Conservation (phyloP, 345 rosid genomes). For the Citrus hindsii region DNA sequence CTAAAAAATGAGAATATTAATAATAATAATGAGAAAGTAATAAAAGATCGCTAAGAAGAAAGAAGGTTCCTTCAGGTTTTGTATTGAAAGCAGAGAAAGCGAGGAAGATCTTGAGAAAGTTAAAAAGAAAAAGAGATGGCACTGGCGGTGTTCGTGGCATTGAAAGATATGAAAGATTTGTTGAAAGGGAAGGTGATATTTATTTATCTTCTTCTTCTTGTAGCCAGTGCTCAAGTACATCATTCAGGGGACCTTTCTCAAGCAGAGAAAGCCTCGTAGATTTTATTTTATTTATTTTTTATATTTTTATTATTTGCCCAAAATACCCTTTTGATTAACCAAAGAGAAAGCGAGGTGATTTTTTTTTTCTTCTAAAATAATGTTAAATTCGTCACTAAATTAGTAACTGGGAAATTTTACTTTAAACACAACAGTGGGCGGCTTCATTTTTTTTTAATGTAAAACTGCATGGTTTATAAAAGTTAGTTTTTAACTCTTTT, state of each 20-base stretch:
- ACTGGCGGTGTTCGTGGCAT: constrained; percentile 5
- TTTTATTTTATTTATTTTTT: too few relatives aligned
- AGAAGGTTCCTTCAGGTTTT: constrained; percentile 21
- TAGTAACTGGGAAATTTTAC: too few relatives aligned
- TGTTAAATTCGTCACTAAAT: too few relatives aligned
- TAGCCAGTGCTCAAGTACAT: neutral
- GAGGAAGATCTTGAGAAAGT: constrained; percentile 31
- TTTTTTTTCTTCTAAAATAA: too few relatives aligned
- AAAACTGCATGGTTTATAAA: too few relatives aligned
- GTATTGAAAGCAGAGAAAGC: constrained; percentile 35
- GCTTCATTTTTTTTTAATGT: too few relatives aligned
- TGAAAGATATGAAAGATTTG: neutral
- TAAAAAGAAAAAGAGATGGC: constrained; percentile 1
- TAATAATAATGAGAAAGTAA: constrained; percentile 5
- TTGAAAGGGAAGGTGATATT: constrained; percentile 16
- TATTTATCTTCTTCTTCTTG: constrained; percentile 23
- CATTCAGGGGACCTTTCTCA: neutral
- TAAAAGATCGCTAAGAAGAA: constrained; percentile 7
- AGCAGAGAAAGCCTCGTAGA: neutral
- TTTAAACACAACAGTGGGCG: too few relatives aligned
- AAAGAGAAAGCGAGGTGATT: too few relatives aligned
- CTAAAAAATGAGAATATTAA: neutral
- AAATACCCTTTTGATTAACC: neutral
- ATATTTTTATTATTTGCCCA: neutral
- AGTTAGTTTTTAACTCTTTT: too few relatives aligned